Conservation (phyloP, 208 protist species). For the Acanthamoeba triangularis region DNA sequence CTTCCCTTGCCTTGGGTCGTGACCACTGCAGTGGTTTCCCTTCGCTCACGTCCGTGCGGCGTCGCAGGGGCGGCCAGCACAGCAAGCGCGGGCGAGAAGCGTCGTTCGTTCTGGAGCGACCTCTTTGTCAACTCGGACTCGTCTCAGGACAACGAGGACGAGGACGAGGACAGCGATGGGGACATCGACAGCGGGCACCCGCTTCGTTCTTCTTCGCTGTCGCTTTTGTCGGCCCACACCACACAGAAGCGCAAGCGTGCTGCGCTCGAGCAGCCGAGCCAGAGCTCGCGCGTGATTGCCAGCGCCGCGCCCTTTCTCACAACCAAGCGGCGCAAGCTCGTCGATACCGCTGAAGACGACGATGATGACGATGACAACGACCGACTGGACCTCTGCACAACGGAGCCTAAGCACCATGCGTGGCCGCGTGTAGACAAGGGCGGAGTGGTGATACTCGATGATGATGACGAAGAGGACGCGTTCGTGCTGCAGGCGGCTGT, state of each 20-base stretch:
- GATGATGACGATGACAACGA: background rate
- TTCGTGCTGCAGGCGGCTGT: background rate
- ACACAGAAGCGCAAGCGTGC: background rate
- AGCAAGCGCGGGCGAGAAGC: conserved; percentile 27
- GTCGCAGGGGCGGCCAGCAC: background rate
- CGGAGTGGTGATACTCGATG: conserved; percentile 17
- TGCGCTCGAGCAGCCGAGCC: background rate
- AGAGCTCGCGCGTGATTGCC: background rate
- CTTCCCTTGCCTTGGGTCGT: too few relatives aligned
- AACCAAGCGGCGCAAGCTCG: background rate
- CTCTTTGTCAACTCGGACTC: conserved; percentile 49
- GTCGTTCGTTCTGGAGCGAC: conserved; percentile 47
- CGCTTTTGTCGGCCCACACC: background rate
- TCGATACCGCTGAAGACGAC: background rate
- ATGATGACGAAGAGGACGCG: conserved; percentile 8
- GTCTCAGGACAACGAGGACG: background rate
- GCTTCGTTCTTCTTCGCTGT: conserved; percentile 58
- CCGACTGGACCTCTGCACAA: background rate
- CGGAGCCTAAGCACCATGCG: background rate
- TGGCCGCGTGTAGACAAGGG: background rate
- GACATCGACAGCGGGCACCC: background rate
- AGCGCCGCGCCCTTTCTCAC: background rate
- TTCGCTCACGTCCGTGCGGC: background rate
- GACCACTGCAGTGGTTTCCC: too few relatives aligned
- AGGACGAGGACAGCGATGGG: background rate